Percentiles rank a stretch among this genome's conserved stretches.
These are phyloP conservation scores for Colletotrichum viniferum DNA, from an alignment of 2,329 filamentous ascomycete species.

Conservation along the genomic window DNA sequence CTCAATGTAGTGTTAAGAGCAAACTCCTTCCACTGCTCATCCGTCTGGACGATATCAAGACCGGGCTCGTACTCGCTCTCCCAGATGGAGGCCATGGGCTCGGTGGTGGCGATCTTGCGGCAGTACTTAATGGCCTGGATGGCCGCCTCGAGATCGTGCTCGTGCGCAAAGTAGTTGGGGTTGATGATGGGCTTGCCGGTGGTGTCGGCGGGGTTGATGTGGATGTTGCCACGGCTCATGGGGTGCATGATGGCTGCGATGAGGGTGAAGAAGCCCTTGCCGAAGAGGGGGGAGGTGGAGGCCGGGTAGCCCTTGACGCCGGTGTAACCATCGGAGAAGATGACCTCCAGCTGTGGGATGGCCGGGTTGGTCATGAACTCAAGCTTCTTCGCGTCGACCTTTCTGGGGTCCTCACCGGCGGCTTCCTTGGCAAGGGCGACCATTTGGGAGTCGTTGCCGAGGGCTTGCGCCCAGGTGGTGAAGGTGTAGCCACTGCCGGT, in stretches of 20 bases:
- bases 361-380: constrained; percentile 37
- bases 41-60: constrained; percentile 20
- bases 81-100: constrained; percentile 35
- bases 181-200: constrained; percentile 35
- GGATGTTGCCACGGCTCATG: constrained; percentile 34
- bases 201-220: constrained; percentile 37
- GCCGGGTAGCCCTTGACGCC: constrained; percentile 40
- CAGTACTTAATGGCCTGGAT: constrained; percentile 34
- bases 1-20: constrained; percentile 22
- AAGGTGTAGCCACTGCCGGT: constrained; percentile 43
- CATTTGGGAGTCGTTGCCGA: constrained; percentile 33
- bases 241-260: constrained; percentile 33
- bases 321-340: constrained; percentile 50
- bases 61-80: constrained; percentile 38
- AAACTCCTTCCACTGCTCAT: constrained; percentile 24
- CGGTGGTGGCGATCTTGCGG: constrained; percentile 32
- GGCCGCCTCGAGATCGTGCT: constrained; percentile 30
- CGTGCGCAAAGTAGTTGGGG: constrained; percentile 31
- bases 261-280: constrained; percentile 32
- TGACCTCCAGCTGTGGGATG: constrained; percentile 46
- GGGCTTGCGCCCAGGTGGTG: constrained; percentile 42
- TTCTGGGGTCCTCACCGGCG: constrained; percentile 28
- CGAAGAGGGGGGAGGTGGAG: constrained; percentile 29
- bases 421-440: constrained; percentile 36
- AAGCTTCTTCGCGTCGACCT: constrained; percentile 42